Conservation (phyloP, 345 rosid genomes). For the Eucalyptus polybractea region DNA sequence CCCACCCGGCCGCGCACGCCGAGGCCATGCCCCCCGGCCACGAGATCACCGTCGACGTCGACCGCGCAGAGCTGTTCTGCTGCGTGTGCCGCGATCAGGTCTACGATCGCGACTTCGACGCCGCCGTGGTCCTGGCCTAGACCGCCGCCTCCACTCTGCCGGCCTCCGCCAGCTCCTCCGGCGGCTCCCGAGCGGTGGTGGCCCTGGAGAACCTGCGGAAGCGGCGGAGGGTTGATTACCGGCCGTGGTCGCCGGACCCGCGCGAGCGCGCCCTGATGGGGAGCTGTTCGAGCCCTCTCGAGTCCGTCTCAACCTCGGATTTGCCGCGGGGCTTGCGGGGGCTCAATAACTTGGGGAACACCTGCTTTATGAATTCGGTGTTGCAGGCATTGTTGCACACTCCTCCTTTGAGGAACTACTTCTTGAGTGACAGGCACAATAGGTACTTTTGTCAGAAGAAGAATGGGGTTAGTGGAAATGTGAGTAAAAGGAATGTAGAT, state of each 20-base stretch:
- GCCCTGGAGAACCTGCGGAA: background rate
- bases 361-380: slow-evolving; percentile 91
- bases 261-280: slow-evolving; percentile 33
- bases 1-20: slow-evolving; percentile 41
- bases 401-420: slow-evolving; percentile 71
- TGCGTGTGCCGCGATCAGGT: slow-evolving; percentile 70
- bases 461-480: background rate
- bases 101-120: slow-evolving; percentile 80
- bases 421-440: slow-evolving; percentile 65
- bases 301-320: slow-evolving; percentile 26
- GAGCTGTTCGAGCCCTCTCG: slow-evolving; percentile 27
- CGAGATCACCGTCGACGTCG: slow-evolving; percentile 61
- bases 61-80: slow-evolving; percentile 87
- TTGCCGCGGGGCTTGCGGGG: slow-evolving; percentile 82
- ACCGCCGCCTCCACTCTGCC: background rate
- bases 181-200: slow-evolving; percentile 16
- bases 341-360: slow-evolving; percentile 77
- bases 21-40: slow-evolving; percentile 27
- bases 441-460: slow-evolving; percentile 46
- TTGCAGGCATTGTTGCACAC: slow-evolving; percentile 87
- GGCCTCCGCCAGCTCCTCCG: slow-evolving; percentile 35
- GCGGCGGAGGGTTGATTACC: slow-evolving; percentile 20
- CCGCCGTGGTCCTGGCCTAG: slow-evolving; percentile 25
- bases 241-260: slow-evolving; percentile 42
- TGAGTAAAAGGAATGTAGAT: slow-evolving; percentile 3